A percentile compares a stretch with the other conserved stretches of the same genome.
Evolutionary conservation across 2,329 filamentous ascomycete genomes (phyloP).

Genomic region (Ramularia collo-cygni): DNA sequence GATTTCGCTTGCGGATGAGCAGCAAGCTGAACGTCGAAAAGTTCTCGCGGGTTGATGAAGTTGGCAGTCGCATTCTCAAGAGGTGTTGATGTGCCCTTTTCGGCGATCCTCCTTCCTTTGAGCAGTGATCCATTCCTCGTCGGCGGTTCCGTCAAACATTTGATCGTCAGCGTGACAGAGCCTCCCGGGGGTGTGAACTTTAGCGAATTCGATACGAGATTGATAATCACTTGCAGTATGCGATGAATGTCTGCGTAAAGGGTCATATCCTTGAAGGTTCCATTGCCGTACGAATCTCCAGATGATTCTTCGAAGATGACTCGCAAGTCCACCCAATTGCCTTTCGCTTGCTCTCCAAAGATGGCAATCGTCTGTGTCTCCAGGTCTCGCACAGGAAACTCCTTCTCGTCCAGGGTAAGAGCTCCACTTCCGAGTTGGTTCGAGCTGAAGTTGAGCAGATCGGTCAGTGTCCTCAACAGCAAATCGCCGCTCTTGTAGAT

Average conservation of each 20-base stretch:
- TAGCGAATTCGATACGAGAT: slow-evolving; percentile 81
- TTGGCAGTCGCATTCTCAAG: slow-evolving; percentile 32
- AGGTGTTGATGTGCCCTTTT: slow-evolving; percentile 1
- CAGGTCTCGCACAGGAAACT: slow-evolving; percentile 79
- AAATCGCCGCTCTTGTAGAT: slow-evolving; percentile 86
- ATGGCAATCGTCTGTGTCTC: slow-evolving; percentile 76
- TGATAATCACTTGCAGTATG: slow-evolving; percentile 88
- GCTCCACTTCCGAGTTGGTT: slow-evolving; percentile 80
- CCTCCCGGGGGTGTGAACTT: slow-evolving; percentile 82
- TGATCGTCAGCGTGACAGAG: slow-evolving; percentile 67
- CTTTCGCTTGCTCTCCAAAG: slow-evolving; percentile 82
- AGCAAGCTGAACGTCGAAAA: slow-evolving; percentile 21
- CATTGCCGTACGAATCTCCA: slow-evolving; percentile 49
- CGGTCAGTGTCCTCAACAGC: slow-evolving; percentile 76
- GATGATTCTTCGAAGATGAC: slow-evolving; percentile 51
- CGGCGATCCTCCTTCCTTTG: not conserved
- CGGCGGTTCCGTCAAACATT: slow-evolving; percentile 58
- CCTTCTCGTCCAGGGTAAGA: slow-evolving; percentile 71
- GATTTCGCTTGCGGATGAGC: slow-evolving; percentile 24
- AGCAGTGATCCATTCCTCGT: slow-evolving; percentile 2
- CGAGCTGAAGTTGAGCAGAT: slow-evolving; percentile 87
- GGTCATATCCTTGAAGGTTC: slow-evolving; percentile 73
- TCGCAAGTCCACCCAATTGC: slow-evolving; percentile 66
- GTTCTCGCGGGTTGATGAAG: slow-evolving; percentile 38
- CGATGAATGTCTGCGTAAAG: slow-evolving; percentile 90